Conservation (phyloP, 768 basidiomycete species). For the Mrakia hoshinonis region DNA sequence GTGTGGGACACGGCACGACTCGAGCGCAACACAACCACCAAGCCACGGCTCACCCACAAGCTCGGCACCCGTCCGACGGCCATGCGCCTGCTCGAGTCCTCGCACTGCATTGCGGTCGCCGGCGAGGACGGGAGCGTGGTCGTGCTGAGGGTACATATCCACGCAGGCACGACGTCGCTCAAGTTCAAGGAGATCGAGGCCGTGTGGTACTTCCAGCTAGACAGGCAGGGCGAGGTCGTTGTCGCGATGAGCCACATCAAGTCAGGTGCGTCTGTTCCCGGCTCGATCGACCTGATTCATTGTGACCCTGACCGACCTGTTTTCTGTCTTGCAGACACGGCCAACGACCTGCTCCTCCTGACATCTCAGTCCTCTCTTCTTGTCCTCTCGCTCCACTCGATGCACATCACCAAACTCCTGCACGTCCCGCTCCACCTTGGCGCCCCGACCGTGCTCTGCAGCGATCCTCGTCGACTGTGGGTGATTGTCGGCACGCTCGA, state of each 20-base stretch:
- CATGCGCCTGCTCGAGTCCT: slow-evolving; percentile 51
- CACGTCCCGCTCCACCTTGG: slow-evolving; percentile 79
- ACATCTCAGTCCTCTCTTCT: slow-evolving; percentile 71
- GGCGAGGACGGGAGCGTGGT: slow-evolving; percentile 25
- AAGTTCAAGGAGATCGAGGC: slow-evolving; percentile 37
- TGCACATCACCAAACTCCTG: slow-evolving; percentile 66
- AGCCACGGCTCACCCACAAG: slow-evolving; percentile 44
- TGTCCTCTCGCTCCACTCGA: slow-evolving; percentile 73
- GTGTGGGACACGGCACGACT: slow-evolving; percentile 64
- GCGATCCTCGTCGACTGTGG: slow-evolving; percentile 80
- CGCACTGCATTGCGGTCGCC: slow-evolving; percentile 30
- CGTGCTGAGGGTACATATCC: slow-evolving; percentile 36
- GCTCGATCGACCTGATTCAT: background rate
- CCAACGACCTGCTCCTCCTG: slow-evolving; percentile 62
- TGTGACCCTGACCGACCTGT: background rate
- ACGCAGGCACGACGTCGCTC: slow-evolving; percentile 25
- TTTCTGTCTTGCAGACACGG: background rate
- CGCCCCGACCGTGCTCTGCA: slow-evolving; percentile 71
- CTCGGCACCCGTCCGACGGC: slow-evolving; percentile 60
- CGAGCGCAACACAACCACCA: slow-evolving; percentile 86
- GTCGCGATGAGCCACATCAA: slow-evolving; percentile 75
- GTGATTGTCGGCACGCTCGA: slow-evolving; percentile 76
- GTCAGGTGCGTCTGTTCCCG: slow-evolving; percentile 48
- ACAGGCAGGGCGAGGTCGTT: slow-evolving; percentile 48
- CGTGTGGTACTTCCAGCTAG: slow-evolving; percentile 32